A percentile compares a stretch with the other conserved stretches of the same genome.
These are phyloP conservation scores for Ogataea thermomethanolica DNA, from an alignment of 805 yeast species.

Conservation along the genomic window DNA sequence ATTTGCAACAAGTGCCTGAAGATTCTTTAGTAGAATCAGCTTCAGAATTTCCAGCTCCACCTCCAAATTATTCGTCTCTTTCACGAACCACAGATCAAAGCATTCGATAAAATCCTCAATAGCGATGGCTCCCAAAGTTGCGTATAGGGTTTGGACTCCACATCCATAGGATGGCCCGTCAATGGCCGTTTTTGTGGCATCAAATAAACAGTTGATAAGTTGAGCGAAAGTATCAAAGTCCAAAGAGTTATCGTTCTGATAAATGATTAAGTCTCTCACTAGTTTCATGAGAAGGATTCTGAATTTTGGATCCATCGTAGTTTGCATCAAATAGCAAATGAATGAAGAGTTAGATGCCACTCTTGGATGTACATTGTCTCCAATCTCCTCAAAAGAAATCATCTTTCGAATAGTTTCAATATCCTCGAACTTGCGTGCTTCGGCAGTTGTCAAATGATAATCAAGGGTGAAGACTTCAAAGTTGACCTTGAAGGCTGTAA, in stretches of 20 bases:
- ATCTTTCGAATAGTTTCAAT: slow-evolving; percentile 11
- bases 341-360: slow-evolving; percentile 10
- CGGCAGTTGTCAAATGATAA: slow-evolving; percentile 3
- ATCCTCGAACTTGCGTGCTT: slow-evolving; percentile 8
- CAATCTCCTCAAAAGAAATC: slow-evolving; percentile 16
- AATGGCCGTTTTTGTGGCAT: slow-evolving; percentile 8
- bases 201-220: slow-evolving; percentile 14
- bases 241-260: slow-evolving; percentile 17
- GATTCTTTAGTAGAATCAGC: slow-evolving; percentile 14
- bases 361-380: slow-evolving; percentile 5
- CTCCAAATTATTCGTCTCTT: slow-evolving; percentile 2
- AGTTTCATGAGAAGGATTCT: slow-evolving; percentile 14
- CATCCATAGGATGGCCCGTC: slow-evolving; percentile 11
- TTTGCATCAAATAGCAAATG: slow-evolving; percentile 14
- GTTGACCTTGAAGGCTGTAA: slow-evolving; percentile 8
- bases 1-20: neutral
- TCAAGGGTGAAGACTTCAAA: slow-evolving; percentile 10
- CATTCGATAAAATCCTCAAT: slow-evolving; percentile 18
- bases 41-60: slow-evolving; percentile 20
- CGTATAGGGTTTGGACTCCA: slow-evolving; percentile 13
- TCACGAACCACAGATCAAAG: slow-evolving; percentile 15
- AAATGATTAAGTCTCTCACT: slow-evolving; percentile 18
- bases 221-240: slow-evolving; percentile 8
- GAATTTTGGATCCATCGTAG: slow-evolving; percentile 11
- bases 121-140: slow-evolving; percentile 16